Percentiles rank a stretch among this genome's conserved stretches.
phyloP scores from a whole-genome alignment of 129 eudicot genomes.

The Erigeron canadensis region DNA sequence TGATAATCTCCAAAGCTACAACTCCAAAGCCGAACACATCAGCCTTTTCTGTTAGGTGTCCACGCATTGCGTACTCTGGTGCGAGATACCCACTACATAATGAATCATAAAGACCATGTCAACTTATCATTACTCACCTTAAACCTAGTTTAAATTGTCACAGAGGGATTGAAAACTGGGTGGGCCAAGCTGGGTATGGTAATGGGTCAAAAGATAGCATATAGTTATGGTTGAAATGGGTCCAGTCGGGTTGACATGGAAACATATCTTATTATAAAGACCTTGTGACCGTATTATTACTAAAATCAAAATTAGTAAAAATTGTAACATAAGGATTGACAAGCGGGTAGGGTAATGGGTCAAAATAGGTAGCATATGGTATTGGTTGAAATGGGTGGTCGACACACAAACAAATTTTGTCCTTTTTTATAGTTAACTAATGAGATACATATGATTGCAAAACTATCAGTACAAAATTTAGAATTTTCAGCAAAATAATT shows the following conservation, averaged over 20 bases:
- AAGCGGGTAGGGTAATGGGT: too few relatives aligned
- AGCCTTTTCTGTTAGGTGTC: constrained; percentile 95
- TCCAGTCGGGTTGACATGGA: too few relatives aligned
- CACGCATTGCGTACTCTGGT: constrained; percentile 93
- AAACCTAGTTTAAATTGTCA: constrained; percentile 1
- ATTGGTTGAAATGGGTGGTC: too few relatives aligned
- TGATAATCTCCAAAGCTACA: constrained; percentile 75
- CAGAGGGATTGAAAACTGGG: too few relatives aligned
- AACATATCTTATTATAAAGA: constrained; percentile 9
- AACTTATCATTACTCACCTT: constrained; percentile 3
- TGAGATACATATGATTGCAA: background rate
- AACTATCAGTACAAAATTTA: background rate
- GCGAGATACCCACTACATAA: constrained; percentile 82
- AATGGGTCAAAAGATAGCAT: too few relatives aligned
- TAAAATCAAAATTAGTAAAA: too few relatives aligned
- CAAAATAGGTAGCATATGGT: too few relatives aligned
- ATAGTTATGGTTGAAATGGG: too few relatives aligned
- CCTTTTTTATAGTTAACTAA: background rate
- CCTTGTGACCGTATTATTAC: background rate
- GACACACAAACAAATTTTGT: background rate
- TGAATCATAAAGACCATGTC: background rate
- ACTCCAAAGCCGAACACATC: constrained; percentile 90
- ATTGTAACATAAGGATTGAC: too few relatives aligned
- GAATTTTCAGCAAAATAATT: too few relatives aligned
- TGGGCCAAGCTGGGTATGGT: background rate